Evolutionary conservation across 1,139 yeast genomes (phyloP).

Genomic region (Pichia sp.): DNA sequence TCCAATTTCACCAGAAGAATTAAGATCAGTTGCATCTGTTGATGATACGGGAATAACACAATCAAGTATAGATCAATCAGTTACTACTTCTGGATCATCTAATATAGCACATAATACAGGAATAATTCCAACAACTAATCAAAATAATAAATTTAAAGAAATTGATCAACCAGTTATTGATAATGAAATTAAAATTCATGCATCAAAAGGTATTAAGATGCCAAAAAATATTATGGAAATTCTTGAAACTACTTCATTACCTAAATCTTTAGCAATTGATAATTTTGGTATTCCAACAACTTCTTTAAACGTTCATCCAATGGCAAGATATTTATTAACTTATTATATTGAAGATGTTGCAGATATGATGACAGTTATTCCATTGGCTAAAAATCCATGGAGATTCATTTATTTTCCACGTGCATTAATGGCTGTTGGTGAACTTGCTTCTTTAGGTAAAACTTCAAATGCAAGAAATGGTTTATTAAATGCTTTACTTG

Average conservation of each 20-base stretch:
- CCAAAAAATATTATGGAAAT: conserved; percentile 42
- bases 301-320: conserved; percentile 58
- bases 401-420: conserved; percentile 76
- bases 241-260: conserved; percentile 40
- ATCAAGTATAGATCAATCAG: conserved; percentile 7
- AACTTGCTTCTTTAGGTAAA: conserved; percentile 64
- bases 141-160: conserved; percentile 16
- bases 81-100: conserved; percentile 5
- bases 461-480: conserved; percentile 78
- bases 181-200: conserved; percentile 26
- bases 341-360: conserved; percentile 79
- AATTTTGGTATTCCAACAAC: conserved; percentile 50
- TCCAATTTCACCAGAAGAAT: conserved; percentile 9
- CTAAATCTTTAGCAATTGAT: conserved; percentile 35
- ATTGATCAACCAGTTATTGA: conserved; percentile 17
- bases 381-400: conserved; percentile 82
- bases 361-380: conserved; percentile 82
- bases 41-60: conserved; percentile 4
- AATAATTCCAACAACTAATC: conserved; percentile 14
- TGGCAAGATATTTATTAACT: conserved; percentile 62
- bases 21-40: conserved; percentile 7
- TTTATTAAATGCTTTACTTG: conserved; percentile 68
- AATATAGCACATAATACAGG: conserved; percentile 5
- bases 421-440: conserved; percentile 78
- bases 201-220: conserved; percentile 29